Conservation (phyloP, 495 filamentous ascomycete genomes). For the Daldinia bambusicola region DNA sequence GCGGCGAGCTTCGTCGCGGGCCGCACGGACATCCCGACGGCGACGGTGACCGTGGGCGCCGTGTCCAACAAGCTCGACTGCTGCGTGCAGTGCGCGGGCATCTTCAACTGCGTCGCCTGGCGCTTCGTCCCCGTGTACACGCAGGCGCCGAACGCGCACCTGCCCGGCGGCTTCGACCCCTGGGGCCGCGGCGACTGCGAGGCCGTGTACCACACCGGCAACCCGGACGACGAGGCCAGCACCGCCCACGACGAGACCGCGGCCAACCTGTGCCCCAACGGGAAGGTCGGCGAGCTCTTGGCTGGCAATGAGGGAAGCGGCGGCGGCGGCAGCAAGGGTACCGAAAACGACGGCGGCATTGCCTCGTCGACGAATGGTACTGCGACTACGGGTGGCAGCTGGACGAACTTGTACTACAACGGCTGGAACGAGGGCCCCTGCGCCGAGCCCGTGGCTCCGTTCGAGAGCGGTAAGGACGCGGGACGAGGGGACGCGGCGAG, state of each 20-base stretch:
- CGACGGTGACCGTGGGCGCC: slow-evolving; percentile 39
- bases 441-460: slow-evolving; percentile 33
- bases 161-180: slow-evolving; percentile 47
- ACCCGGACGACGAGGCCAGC: slow-evolving; percentile 3
- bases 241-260: neutral
- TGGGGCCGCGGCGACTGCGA: slow-evolving; percentile 45
- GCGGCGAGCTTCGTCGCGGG: slow-evolving; percentile 28
- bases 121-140: slow-evolving; percentile 43
- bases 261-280: slow-evolving; percentile 44
- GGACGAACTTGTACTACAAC: slow-evolving; percentile 43
- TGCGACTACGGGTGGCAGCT: slow-evolving; percentile 23
- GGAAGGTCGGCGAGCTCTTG: slow-evolving; percentile 35
- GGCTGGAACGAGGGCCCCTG: slow-evolving; percentile 49
- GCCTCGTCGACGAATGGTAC: neutral
- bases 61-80: slow-evolving; percentile 47
- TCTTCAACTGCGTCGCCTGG: slow-evolving; percentile 50
- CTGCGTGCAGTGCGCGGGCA: slow-evolving; percentile 44
- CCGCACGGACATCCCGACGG: slow-evolving; percentile 29
- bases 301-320: neutral
- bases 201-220: slow-evolving; percentile 43
- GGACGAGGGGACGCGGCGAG: slow-evolving; percentile 27
- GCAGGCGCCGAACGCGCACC: slow-evolving; percentile 27
- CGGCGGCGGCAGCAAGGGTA: too few species aligned
- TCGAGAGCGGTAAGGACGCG: slow-evolving; percentile 26
- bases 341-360: neutral